These are phyloP conservation scores for Backusella macrospora DNA, from an alignment of 192 early-diverging fungal species.

Conservation along the genomic window DNA sequence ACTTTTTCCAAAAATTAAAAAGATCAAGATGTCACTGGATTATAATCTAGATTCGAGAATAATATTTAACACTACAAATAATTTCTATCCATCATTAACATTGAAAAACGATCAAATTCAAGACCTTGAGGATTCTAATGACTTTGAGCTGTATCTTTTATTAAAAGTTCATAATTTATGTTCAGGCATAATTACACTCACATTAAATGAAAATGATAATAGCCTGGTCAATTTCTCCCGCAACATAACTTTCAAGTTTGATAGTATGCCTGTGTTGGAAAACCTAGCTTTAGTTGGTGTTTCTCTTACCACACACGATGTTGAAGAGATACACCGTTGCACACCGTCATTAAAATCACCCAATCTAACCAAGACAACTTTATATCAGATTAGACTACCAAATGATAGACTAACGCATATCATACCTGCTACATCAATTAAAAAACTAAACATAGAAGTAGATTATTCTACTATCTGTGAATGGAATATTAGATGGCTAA, in stretches of 20 bases:
- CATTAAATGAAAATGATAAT: neutral
- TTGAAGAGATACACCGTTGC: neutral
- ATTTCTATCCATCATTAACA: neutral
- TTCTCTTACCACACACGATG: neutral
- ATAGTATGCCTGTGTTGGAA: neutral
- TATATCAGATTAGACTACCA: neutral
- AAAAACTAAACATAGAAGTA: neutral
- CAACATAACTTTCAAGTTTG: neutral
- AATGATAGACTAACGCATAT: neutral
- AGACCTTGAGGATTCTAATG: neutral
- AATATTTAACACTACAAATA: neutral
- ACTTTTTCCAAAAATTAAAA: neutral
- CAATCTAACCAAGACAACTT: neutral
- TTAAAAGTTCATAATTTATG: neutral
- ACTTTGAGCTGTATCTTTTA: neutral
- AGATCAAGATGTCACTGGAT: neutral
- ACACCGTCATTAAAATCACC: neutral
- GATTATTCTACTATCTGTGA: accelerated
- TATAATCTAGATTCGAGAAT: neutral
- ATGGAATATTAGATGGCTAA: neutral
- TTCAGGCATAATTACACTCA: neutral
- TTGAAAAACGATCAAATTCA: neutral
- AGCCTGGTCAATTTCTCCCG: neutral
- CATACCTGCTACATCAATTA: neutral
- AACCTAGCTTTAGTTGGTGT: neutral